Evolutionary conservation across 345 rosid genomes (phyloP).

Genomic region (Eucalyptus paniculata): DNA sequence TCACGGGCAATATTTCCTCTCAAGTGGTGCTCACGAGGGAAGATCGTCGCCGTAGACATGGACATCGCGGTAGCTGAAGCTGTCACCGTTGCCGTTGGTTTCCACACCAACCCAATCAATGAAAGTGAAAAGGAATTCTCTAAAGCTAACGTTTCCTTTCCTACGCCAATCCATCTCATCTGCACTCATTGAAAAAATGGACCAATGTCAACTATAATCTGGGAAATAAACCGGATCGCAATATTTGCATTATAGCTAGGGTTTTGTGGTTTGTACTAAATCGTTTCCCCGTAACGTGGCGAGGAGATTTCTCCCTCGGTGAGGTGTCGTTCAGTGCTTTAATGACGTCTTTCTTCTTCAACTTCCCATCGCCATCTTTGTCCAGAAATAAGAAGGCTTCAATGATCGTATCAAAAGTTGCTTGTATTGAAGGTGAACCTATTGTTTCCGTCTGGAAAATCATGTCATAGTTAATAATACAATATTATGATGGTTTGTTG

Average conservation of each 20-base stretch:
- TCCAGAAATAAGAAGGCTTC: constrained; percentile 79
- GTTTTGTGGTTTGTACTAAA: constrained; percentile 32
- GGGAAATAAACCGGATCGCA: neutral
- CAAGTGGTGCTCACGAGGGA: neutral
- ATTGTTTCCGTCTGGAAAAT: constrained; percentile 25
- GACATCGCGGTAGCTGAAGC: neutral
- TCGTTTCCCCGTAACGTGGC: constrained; percentile 49
- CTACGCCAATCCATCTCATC: constrained; percentile 92
- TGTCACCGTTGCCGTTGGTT: constrained; percentile 2
- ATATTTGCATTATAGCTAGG: neutral
- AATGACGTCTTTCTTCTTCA: constrained; percentile 60
- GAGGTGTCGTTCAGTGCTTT: constrained; percentile 56
- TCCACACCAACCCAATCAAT: constrained; percentile 72
- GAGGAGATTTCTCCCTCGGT: constrained; percentile 65
- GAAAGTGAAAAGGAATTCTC: constrained; percentile 73
- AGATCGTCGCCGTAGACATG: neutral
- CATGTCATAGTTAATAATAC: neutral
- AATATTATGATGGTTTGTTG: neutral
- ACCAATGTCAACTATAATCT: neutral
- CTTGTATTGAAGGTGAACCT: constrained; percentile 39
- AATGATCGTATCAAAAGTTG: constrained; percentile 58
- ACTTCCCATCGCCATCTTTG: constrained; percentile 65
- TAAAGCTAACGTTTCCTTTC: constrained; percentile 67
- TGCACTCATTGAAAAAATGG: constrained; percentile 14
- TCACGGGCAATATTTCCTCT: neutral